Evolutionary conservation across 2,329 filamentous ascomycete genomes (phyloP), one percentile per base, ranked within the genome.

Genomic region (Podosphaera fusca): DNA sequence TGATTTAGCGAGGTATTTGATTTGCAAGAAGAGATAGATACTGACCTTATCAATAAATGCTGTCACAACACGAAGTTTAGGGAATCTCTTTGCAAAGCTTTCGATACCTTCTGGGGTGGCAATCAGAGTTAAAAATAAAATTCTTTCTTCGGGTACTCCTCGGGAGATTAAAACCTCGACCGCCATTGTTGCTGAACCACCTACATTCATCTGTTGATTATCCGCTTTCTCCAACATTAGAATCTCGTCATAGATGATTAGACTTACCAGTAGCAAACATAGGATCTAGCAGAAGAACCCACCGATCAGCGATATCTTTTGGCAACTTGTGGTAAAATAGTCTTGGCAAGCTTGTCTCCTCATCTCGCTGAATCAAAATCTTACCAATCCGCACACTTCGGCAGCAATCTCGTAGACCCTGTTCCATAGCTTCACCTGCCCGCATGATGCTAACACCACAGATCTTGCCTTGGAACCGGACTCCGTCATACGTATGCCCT

Each of bases 371-470:
- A 66, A 98, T 98, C 64, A 98, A 74, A 61, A 98, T 98, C 75
- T 98, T 98, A 62, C 92, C 92, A 66, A 98, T 98, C 61, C 92
- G 79, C 54, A 98, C 92, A n/a, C 87, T 94, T 56, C 92, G 84
- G 72, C 92, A 98, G 72, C 92, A 98, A 70, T 98, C 90, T 59
- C 92, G 79, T 60, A 98, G 73, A 1, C 90, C 92, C 71, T 96
- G 88, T 72, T 98, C 92, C 92, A 98, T 98, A 59, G 90, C 87
- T 72, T 98, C 92, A 55, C 92, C 92, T 10, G 92, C 92, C 61
- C 92, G 81, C 92, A 98, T 96, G 65, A 98, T 98, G 5, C 87
- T 94, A 14, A 98, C 92, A 57, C 92, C 92, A 67, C 92, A 98
- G 64, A 98, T 98, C 73, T 96, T 95, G 62, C 92, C 92, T 69